Conservation (phyloP, 179 eudicot genomes). For the Sideroxylon spinosum region DNA sequence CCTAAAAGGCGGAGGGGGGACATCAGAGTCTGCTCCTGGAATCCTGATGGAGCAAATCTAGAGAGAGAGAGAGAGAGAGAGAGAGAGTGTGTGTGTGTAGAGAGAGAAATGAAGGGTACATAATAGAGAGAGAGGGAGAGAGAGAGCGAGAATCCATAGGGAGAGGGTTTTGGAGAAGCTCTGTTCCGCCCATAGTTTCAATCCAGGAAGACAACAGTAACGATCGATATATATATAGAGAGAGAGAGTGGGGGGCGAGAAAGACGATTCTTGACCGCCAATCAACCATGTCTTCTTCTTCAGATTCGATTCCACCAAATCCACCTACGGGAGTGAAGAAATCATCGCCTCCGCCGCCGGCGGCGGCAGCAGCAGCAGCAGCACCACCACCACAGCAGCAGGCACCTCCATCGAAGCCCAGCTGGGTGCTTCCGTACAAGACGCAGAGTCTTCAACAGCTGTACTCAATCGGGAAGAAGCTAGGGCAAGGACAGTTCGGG, state of each 20-base stretch:
- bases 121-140: background rate
- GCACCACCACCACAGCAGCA: too few relatives aligned
- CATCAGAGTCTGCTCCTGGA: too few relatives aligned
- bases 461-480: conserved; percentile 35
- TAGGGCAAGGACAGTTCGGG: conserved; percentile 44
- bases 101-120: background rate
- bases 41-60: too few relatives aligned
- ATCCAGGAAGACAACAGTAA: background rate
- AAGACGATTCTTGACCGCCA: background rate
- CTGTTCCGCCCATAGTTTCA: conserved; percentile 4
- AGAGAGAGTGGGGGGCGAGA: too few relatives aligned
- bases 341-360: conserved; percentile 8
- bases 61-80: background rate
- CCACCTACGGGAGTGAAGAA: conserved; percentile 19
- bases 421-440: conserved; percentile 34
- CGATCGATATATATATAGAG: background rate
- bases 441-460: conserved; percentile 29
- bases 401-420: conserved; percentile 24
- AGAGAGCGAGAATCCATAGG: background rate
- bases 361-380: background rate
- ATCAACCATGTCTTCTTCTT: conserved; percentile 19
- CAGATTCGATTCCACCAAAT: conserved; percentile 16
- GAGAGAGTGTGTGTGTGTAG: background rate
- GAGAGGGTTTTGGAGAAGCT: background rate
- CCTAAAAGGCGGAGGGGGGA: too few relatives aligned